Percentiles rank a stretch among this genome's conserved stretches.
These are phyloP conservation scores for Micractinium sp. DNA, from an alignment of 139 green algal species.

Conservation along the genomic window DNA sequence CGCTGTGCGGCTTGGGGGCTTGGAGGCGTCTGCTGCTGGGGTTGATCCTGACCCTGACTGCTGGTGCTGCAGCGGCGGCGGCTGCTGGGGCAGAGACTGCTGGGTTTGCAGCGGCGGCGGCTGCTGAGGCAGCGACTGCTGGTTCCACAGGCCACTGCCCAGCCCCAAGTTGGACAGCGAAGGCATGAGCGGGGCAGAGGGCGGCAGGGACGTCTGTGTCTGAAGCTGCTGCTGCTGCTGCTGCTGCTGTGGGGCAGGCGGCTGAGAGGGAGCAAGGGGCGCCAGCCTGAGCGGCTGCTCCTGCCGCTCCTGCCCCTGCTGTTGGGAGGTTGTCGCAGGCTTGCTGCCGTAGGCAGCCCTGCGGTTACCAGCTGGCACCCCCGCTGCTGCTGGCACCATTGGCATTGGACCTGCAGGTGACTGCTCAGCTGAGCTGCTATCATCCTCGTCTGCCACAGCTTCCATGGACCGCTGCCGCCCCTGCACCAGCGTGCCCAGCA, in stretches of 20 bases:
- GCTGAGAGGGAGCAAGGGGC: background rate
- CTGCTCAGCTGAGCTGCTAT: background rate
- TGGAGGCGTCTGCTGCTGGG: background rate
- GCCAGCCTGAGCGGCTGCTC: no score
- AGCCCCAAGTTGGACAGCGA: no score
- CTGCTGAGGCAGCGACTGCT: background rate
- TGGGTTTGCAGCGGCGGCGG: background rate
- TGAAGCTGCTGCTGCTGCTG: background rate
- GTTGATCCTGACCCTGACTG: background rate
- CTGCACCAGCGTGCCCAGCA: conserved; percentile 2
- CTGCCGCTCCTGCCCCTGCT: background rate
- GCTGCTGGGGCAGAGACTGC: background rate
- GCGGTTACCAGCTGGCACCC: background rate
- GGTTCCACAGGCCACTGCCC: background rate
- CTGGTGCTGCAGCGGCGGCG: background rate
- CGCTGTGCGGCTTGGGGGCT: conserved; percentile 14
- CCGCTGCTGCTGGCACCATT: no score
- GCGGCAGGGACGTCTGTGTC: background rate
- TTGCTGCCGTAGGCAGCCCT: background rate
- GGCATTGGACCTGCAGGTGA: background rate
- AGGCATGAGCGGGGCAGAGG: no score
- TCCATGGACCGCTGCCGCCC: background rate
- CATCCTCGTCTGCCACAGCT: background rate
- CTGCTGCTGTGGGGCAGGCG: background rate
- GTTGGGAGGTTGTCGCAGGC: background rate